Base-by-base conservation (phyloP, 2,329 filamentous ascomycete genomes). In the Trichoderma atrobrunneum region DNA sequence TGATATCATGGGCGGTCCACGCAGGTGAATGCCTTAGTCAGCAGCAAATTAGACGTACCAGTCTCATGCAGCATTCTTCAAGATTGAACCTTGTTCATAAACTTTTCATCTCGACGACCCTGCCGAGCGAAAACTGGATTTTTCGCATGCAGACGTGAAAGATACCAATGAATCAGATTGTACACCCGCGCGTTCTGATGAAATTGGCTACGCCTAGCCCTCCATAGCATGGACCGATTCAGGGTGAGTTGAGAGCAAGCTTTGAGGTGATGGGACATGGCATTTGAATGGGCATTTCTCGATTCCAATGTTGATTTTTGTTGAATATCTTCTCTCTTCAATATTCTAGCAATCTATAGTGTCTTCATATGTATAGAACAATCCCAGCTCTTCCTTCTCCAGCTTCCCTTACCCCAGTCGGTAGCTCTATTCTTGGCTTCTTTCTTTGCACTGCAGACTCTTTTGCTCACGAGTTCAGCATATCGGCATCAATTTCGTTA, bases 211-310 rank as follows among this genome's bases (percentile, higher is more conserved):
- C 73, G 74, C 73, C 65, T 72, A 56, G 48, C 60, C 64, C 43
- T 28, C 28, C 70, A 59, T 59, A 65, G 43, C 59, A 77, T 77
- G 76, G 75, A 77, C 54, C 72, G 72, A 66, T 73, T 74, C 57
- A 77, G 76, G 74, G 76, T 77, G 66, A 63, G 75, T 64, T 62
- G 59, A 61, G 24, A n/a, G 51, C 65, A 68, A 68, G 65, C 24
- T 68, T 51, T 62, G 14, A 51, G 26, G 7, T 60, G 11, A 48
- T 48, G 51, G 24, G n/a, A 30, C 30, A 18, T 5, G 39, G 10
- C 3, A 61, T 32, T 34, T 54, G 11, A 2, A 36, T 12, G 30
- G 5, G 21, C 48, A 54, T 54, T 21, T 14, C 48, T 54, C 11
- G 12, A 8, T 7, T 24, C 28, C 14, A n/a, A 12, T 26, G 3